Evolutionary conservation across 2,329 filamentous ascomycete species (phyloP).

Genomic region (Trichoderma sp.): DNA sequence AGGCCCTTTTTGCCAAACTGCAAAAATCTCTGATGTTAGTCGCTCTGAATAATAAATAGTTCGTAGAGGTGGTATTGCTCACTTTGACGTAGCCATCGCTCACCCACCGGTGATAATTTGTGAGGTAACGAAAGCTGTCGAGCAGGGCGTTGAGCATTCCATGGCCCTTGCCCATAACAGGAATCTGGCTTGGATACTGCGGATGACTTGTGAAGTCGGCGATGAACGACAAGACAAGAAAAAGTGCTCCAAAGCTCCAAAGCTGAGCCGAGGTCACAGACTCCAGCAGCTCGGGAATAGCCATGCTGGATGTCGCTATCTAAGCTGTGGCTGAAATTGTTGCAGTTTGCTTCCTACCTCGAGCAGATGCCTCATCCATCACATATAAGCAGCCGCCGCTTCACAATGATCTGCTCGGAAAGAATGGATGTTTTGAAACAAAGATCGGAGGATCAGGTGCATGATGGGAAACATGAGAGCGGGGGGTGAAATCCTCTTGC

Average conservation of each 20-base stretch:
- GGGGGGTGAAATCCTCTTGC: background rate
- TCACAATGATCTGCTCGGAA: background rate
- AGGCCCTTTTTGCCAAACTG: slow-evolving; percentile 41
- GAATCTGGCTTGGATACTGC: slow-evolving; percentile 39
- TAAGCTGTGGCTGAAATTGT: background rate
- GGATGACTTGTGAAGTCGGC: slow-evolving; percentile 40
- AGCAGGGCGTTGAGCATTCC: slow-evolving; percentile 37
- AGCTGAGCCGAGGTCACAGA: slow-evolving; percentile 13
- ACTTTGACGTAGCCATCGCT: slow-evolving; percentile 44
- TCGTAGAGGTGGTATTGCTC: background rate
- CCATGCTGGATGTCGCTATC: slow-evolving; percentile 9
- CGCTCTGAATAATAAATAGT: background rate
- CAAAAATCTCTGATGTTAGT: background rate
- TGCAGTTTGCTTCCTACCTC: background rate
- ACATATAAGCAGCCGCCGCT: background rate
- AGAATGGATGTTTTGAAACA: background rate
- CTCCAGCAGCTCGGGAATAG: slow-evolving; percentile 13
- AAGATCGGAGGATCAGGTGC: background rate
- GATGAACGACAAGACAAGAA: slow-evolving; percentile 39
- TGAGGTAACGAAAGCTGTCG: slow-evolving; percentile 40
- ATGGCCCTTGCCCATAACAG: slow-evolving; percentile 38
- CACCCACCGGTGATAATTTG: slow-evolving; percentile 40
- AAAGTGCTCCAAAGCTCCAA: background rate
- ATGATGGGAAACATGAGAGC: background rate
- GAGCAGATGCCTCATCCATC: background rate